Base-by-base conservation (phyloP, 495 filamentous ascomycete genomes). In the Talaromyces liani region DNA sequence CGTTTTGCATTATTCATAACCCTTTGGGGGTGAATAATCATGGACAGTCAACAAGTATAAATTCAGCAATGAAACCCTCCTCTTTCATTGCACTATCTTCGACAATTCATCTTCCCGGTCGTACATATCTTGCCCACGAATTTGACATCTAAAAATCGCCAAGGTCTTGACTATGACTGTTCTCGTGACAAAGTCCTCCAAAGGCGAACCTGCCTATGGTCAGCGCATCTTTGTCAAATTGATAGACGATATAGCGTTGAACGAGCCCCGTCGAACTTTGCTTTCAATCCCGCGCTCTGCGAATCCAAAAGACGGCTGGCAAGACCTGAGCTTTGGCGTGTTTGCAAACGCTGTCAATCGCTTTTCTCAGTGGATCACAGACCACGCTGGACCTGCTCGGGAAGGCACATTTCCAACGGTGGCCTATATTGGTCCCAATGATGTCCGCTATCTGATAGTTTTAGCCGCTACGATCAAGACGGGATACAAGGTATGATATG, bases 371-470 rank as follows among this genome's bases (percentile, higher is more conserved):
- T 41, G 36, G 36, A 41, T 41, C 5, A 6, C 2, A 41, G 36
- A 41, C 36, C 36, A 41, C 16, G 36, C n/a, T 41, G 36, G 36
- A 16, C 36, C n/a, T 5, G 36, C 36, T 41, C 36, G 16, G 16
- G 36, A 41, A 41, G 36, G 14, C 36, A 41, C 36, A 2, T 41
- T 41, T 41, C 36, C 36, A 16, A 77, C 74, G 3, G 60, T 80
- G 39, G 71, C 69, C 3, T 80, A 79, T 60, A 70, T 79, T 3
- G 76, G 77, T 3, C 74, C 70, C 0, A 68, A 69, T 45, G 75
- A 79, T 60, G 59, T 73, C 14, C 67, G 72, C 12, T 79, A 78
- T 63, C 41, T 69, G 12, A 63, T 80, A 20, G 39, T 81, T 18
- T 65, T 76, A n/a, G 62, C 73, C 24, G 78, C 71, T 2, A 69